A percentile compares a stretch with the other conserved stretches of the same genome.
These are phyloP conservation scores for Paramyrothecium sp. DNA, from an alignment of 2,329 filamentous ascomycete genomes.

Conservation along the genomic window DNA sequence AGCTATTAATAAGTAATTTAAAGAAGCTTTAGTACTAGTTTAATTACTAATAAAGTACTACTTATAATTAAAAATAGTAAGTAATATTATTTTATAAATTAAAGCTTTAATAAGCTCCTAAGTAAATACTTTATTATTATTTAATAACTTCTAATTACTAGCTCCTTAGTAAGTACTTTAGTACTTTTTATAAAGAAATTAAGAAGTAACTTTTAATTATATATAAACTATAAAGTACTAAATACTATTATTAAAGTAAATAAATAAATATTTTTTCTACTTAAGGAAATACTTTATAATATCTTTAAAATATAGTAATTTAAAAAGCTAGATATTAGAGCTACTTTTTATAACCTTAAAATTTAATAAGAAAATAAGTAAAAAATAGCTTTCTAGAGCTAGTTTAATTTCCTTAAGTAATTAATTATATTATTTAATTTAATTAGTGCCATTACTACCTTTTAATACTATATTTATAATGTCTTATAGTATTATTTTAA, in stretches of 20 bases:
- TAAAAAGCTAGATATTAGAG: not conserved
- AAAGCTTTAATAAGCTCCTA: too few species aligned
- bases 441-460: too few species aligned
- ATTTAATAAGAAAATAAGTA: not conserved
- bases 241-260: not conserved
- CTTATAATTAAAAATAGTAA: not conserved
- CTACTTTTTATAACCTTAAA: not conserved
- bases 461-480: too few species aligned
- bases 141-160: too few species aligned
- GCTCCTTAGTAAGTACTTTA: not conserved
- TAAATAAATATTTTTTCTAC: not conserved
- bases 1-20: too few species aligned
- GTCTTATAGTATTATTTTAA: not conserved
- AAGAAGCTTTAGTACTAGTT: too few species aligned
- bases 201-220: too few species aligned
- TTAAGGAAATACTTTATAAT: not conserved
- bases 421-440: too few species aligned
- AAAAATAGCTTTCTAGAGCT: not conserved
- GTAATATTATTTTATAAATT: too few species aligned
- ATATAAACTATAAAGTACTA: not conserved
- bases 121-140: too few species aligned
- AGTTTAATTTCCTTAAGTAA: too few species aligned
- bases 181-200: not conserved
- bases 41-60: constrained; percentile 1
- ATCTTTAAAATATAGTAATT: too few species aligned